Conservation (phyloP, 768 basidiomycete species). For the Plicaturopsis crispa region DNA sequence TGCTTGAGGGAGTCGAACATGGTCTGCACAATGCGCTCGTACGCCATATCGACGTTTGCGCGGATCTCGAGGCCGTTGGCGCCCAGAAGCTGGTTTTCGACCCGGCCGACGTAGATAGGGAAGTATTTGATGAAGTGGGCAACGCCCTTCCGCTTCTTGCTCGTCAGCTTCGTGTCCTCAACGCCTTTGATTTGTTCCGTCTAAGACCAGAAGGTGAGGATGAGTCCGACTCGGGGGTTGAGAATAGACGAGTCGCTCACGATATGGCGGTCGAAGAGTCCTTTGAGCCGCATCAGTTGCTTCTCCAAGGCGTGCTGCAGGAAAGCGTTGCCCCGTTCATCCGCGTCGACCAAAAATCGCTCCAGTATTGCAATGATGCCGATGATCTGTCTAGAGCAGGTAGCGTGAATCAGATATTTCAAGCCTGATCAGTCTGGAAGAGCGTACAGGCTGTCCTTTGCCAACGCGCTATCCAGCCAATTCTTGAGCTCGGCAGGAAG, state of each 20-base stretch:
- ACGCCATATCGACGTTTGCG: constrained; percentile 67
- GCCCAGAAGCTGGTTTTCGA: constrained; percentile 79
- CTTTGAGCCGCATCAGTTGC: constrained; percentile 71
- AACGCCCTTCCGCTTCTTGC: constrained; percentile 90
- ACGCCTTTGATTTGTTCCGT: constrained; percentile 82
- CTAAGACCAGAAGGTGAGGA: constrained; percentile 28
- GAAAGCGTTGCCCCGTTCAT: constrained; percentile 69
- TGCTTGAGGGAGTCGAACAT: constrained; percentile 94
- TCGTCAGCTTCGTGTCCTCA: constrained; percentile 84
- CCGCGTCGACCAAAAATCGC: constrained; percentile 65
- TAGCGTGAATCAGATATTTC: background rate
- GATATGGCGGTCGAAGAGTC: constrained; percentile 70
- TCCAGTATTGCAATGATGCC: constrained; percentile 79
- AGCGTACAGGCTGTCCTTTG: constrained; percentile 70
- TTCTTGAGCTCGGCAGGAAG: constrained; percentile 72
- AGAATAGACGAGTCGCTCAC: constrained; percentile 28
- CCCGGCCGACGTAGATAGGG: constrained; percentile 75
- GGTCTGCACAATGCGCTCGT: constrained; percentile 80
- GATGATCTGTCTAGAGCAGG: constrained; percentile 62
- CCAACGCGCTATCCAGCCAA: constrained; percentile 77
- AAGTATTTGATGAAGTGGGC: constrained; percentile 91
- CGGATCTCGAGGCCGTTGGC: constrained; percentile 75
- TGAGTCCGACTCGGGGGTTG: background rate
- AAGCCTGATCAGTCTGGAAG: constrained; percentile 2
- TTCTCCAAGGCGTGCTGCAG: constrained; percentile 67